Base-by-base conservation (phyloP, 345 rosid species). In the Rhodomyrtus tomentosa region DNA sequence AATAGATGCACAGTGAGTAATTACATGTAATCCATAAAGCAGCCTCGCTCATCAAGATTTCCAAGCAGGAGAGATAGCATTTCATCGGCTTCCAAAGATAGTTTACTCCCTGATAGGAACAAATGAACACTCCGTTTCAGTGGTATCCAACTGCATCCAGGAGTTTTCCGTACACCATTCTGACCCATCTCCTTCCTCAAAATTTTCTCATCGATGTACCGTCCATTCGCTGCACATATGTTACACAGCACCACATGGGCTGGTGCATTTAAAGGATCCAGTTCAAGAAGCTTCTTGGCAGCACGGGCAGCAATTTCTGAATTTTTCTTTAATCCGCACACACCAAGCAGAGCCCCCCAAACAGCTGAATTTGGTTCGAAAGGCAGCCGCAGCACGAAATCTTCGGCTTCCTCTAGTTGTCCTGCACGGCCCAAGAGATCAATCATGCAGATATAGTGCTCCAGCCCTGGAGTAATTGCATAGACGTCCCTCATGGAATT, bases 81-180 rank as follows among this genome's bases (percentile, higher is more conserved):
- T 80, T 90, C 90, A 85, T 52, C 55, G 21, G 84, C 90, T 74
- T 87, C 89, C 51, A 85, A 76, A 22, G 86, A 74, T 81, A 89
- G 59, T 82, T 91, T 90, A 87, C 93, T 93, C 87, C 98, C 94
- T 7, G 95, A 93, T 58, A 93, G 85, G 88, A 93, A 94, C 83
- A 88, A 84, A 82, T 86, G 83, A 84, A 85, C 83, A 87, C 86
- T 88, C 83, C 95, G 95, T 83, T 88, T 93, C 80, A 91, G 49
- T 80, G 88, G 85, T 88, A 96, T 85, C 99, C 98, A 92, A 87
- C 96, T 94, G 87, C 95, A 94, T 81, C 99, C 97, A 54, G 98
- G 97, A 59, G 84, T 89, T 90, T 96, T 96, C 84, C 89, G 93
- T 90, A 95, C 93, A 27, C 96, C 94, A 87, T 91, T 95, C 87